These are phyloP conservation scores for Noccaea bulbosa DNA, from an alignment of 345 rosid species.

Conservation along the genomic window DNA sequence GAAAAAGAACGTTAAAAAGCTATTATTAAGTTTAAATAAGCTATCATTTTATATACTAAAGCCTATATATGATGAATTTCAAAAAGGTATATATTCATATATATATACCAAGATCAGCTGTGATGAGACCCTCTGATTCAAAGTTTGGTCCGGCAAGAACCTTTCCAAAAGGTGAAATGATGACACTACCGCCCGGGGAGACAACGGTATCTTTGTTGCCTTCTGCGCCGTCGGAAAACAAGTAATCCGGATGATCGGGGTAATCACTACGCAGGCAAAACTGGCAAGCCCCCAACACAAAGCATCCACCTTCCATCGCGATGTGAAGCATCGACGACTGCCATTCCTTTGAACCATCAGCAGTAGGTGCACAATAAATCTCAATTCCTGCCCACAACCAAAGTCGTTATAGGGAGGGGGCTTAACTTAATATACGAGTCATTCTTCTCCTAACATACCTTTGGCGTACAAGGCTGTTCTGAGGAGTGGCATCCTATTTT, in stretches of 20 bases:
- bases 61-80: background rate
- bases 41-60: background rate
- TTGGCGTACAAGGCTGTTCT: constrained; percentile 84
- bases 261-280: constrained; percentile 74
- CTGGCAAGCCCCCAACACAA: constrained; percentile 79
- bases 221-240: constrained; percentile 52
- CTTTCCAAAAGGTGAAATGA: constrained; percentile 79
- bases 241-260: constrained; percentile 79
- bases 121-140: constrained; percentile 83
- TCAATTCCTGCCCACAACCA: constrained; percentile 58
- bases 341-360: constrained; percentile 70
- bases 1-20: background rate
- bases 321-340: constrained; percentile 86
- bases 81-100: background rate
- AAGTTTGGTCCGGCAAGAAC: constrained; percentile 90
- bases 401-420: background rate
- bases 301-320: constrained; percentile 92
- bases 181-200: constrained; percentile 88
- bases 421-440: background rate
- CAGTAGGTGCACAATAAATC: constrained; percentile 93
- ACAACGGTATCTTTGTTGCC: constrained; percentile 57
- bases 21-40: background rate
- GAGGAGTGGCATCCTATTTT: constrained; percentile 88
- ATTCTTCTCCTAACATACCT: constrained; percentile 49
- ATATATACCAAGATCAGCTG: constrained; percentile 79